These are phyloP conservation scores for Acrocalymma vagum DNA, from an alignment of 2,329 filamentous ascomycete genomes.

Conservation along the genomic window DNA sequence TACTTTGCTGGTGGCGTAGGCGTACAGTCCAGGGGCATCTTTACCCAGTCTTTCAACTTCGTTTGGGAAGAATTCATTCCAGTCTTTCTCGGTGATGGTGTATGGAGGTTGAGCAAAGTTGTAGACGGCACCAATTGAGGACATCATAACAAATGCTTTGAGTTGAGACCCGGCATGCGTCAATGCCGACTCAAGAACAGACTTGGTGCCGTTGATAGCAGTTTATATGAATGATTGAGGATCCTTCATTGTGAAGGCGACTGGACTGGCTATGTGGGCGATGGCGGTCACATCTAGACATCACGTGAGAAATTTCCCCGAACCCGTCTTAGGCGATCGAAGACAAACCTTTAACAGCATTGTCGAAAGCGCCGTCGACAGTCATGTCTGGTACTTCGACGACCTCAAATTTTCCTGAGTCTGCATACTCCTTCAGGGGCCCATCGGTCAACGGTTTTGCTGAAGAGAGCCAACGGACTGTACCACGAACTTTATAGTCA, in stretches of 20 bases:
- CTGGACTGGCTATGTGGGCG: slow-evolving; percentile 30
- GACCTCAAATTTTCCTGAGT: slow-evolving; percentile 25
- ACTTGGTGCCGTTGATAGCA: slow-evolving; percentile 27
- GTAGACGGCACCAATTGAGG: slow-evolving; percentile 25
- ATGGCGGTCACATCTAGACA: slow-evolving; percentile 24
- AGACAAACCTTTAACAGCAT: slow-evolving; percentile 36
- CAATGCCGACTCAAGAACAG: slow-evolving; percentile 26
- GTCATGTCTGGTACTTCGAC: slow-evolving; percentile 38
- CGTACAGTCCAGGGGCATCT: slow-evolving; percentile 32
- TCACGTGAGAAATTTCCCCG: background rate
- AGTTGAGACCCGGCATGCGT: slow-evolving; percentile 31
- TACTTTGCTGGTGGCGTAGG: slow-evolving; percentile 37
- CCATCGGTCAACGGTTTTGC: slow-evolving; percentile 20
- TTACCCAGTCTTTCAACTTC: slow-evolving; percentile 30
- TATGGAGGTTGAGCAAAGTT: slow-evolving; percentile 18
- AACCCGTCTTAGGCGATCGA: too few relatives aligned
- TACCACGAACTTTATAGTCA: slow-evolving; percentile 40
- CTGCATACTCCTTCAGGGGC: slow-evolving; percentile 26
- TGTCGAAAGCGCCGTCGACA: slow-evolving; percentile 34
- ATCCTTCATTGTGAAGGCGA: slow-evolving; percentile 27
- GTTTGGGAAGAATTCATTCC: slow-evolving; percentile 32
- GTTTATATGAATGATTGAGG: slow-evolving; percentile 28
- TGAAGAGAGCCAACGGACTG: slow-evolving; percentile 35
- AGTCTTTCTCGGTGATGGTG: slow-evolving; percentile 29
- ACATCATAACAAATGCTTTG: slow-evolving; percentile 36